Percentiles rank a stretch among this genome's conserved stretches.
Evolutionary conservation across 768 basidiomycete species (phyloP).

Genomic region (Lactifluus volemus): DNA sequence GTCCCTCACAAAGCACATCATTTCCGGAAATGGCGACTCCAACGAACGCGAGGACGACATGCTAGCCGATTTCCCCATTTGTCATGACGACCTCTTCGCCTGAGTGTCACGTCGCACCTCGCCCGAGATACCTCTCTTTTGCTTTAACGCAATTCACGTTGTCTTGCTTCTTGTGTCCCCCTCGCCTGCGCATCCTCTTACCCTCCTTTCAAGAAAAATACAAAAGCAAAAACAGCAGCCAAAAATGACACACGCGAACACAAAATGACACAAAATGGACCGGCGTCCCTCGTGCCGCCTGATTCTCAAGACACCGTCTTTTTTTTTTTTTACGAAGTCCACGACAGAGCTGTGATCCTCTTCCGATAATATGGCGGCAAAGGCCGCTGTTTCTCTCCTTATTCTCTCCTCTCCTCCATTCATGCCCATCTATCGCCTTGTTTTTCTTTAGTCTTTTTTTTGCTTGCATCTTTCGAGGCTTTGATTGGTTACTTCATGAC

Average conservation of each 20-base stretch:
- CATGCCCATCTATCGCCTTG: constrained; percentile 3
- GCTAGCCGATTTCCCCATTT: constrained; percentile 10
- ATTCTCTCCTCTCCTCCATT: not conserved
- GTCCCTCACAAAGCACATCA: not conserved
- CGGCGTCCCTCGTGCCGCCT: not conserved
- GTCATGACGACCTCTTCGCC: constrained; percentile 20
- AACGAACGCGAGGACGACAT: not conserved
- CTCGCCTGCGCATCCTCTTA: not conserved
- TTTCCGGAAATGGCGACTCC: not conserved
- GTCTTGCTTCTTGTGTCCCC: not conserved
- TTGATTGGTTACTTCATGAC: constrained; percentile 14
- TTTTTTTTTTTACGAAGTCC: not conserved
- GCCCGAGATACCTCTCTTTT: constrained; percentile 11
- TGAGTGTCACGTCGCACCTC: not conserved
- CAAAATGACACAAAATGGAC: not conserved
- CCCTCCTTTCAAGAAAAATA: not conserved
- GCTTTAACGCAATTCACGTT: not conserved
- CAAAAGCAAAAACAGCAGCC: not conserved
- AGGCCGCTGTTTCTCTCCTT: constrained; percentile 4
- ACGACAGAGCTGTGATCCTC: not conserved
- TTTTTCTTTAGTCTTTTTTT: not conserved
- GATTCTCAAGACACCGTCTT: not conserved
- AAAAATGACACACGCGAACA: not conserved
- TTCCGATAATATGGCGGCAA: constrained; percentile 2
- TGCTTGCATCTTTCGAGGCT: constrained; percentile 6